These are phyloP conservation scores for Teunomyces cretensis DNA, from an alignment of 805 yeast genomes.

Conservation along the genomic window DNA sequence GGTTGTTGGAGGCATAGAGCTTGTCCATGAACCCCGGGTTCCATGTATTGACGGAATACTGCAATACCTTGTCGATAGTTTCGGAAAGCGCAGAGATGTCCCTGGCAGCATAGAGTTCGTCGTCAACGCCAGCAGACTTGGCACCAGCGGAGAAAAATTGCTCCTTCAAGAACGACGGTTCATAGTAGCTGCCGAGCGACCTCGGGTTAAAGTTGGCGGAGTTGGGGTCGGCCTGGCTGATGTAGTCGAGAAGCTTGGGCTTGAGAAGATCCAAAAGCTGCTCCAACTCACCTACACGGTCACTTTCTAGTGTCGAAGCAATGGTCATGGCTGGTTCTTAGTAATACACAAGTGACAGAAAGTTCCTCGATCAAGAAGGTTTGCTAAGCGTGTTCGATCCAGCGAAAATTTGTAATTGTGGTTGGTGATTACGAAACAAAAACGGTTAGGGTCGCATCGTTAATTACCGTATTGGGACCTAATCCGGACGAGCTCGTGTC, in stretches of 20 bases:
- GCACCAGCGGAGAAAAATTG: conserved; percentile 17
- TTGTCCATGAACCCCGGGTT: conserved; percentile 84
- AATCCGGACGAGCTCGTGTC: neutral
- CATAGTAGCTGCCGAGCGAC: conserved; percentile 51
- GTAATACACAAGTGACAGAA: no score
- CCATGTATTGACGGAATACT: conserved; percentile 81
- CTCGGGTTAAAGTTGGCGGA: conserved; percentile 31
- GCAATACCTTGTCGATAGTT: conserved; percentile 55
- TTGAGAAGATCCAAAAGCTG: conserved; percentile 49
- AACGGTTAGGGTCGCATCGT: neutral
- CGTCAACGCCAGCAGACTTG: conserved; percentile 32
- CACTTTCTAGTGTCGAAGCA: conserved; percentile 31
- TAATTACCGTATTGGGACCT: neutral
- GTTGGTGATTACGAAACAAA: neutral
- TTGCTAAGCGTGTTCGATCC: no score
- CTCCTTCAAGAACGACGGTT: conserved; percentile 48
- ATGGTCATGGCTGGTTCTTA: neutral
- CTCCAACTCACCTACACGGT: conserved; percentile 59
- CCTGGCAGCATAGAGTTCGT: conserved; percentile 23
- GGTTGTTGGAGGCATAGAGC: conserved; percentile 81
- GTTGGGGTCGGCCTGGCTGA: conserved; percentile 44
- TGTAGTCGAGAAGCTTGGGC: conserved; percentile 53
- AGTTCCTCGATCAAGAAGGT: no score
- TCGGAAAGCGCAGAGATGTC: conserved; percentile 34
- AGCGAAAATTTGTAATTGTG: neutral